phyloP scores from a whole-genome alignment of 805 yeast species.

The Saccharomycopsis sp. region DNA sequence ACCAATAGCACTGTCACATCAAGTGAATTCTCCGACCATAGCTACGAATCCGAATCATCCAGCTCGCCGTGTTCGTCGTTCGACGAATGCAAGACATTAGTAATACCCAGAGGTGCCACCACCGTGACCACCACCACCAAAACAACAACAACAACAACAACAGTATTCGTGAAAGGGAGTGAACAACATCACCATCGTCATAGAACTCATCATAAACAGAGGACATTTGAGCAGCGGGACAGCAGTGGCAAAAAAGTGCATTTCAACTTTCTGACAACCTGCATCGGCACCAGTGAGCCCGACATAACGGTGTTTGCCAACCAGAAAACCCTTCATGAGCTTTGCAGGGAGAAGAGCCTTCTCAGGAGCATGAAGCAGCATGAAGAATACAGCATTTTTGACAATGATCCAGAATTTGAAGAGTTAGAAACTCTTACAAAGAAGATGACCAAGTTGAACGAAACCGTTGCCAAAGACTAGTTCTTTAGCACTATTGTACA shows the following conservation, averaged over 20 bases:
- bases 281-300: conserved; percentile 17
- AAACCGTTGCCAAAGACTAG: not conserved
- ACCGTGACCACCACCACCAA: too few relatives aligned
- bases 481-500: not conserved
- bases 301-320: conserved; percentile 2
- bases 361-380: not conserved
- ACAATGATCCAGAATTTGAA: conserved; percentile 18
- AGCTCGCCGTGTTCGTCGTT: too few relatives aligned
- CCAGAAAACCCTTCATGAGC: conserved; percentile 19
- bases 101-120: too few relatives aligned
- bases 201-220: conserved; percentile 1
- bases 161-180: conserved; percentile 10
- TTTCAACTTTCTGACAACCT: conserved; percentile 1
- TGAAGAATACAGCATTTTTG: conserved; percentile 7
- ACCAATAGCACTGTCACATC: not conserved
- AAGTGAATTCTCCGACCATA: not conserved
- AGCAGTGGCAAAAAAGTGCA: conserved; percentile 8
- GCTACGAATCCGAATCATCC: not conserved
- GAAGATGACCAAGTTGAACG: conserved; percentile 12
- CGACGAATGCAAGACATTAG: conserved; percentile 4
- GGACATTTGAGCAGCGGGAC: not conserved
- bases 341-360: conserved; percentile 12
- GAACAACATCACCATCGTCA: not conserved
- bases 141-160: too few relatives aligned
- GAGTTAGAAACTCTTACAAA: conserved; percentile 16